Evolutionary conservation across 2,329 filamentous ascomycete genomes (phyloP), one percentile per base, ranked within the genome.

Genomic region (Neopestalotiopsis sp.): DNA sequence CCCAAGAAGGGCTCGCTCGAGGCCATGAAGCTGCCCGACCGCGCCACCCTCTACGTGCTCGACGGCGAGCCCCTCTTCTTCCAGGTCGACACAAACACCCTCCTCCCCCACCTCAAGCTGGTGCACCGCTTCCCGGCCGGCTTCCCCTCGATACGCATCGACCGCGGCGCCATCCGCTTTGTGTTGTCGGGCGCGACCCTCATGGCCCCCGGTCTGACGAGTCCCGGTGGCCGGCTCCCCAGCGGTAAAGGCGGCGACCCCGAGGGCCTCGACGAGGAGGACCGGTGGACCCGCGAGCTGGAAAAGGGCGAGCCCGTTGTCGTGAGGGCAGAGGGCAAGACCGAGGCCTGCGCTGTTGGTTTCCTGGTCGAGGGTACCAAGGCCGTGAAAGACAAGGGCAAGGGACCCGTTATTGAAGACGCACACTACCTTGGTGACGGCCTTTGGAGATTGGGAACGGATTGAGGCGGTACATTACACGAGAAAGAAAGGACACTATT

Each of bases 391-490:
- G 91, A 90, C 73, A 95, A 95, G 84, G 94, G 94, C 73, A 98
- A 98, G 84, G 96, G 96, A 0, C 93, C 95, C 5, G 96, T 95
- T 17, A 93, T 98, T 74, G 95, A 98, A 84, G 92, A 94, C 70
- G 94, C 94, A 40, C 96, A 99, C 87, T 98, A 92, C 83, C 80
- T 98, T 67, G 96, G 96, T 0, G 96, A 99, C 85, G 96, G 95
- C 20, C 83, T 99, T 74, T 99, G 96, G 96, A 93, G 87, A 75
- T 79, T 97, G 71, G 77, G 74, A 30, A 79, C 84, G 24, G 85
- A 88, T n/a, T 88, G 79, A 53, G 42, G 14, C 7, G 5, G 1
- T 4, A 40, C 2, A 53, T 17, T 3, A 12, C 1, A 9, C n/a
- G n/a, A 53, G 45, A 12, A n/a, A 24, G 5, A 53, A 3, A 53